Percentiles rank a stretch among this genome's conserved stretches.
phyloP scores from a whole-genome alignment of 441 rosid genomes.

The Brassica balearica region DNA sequence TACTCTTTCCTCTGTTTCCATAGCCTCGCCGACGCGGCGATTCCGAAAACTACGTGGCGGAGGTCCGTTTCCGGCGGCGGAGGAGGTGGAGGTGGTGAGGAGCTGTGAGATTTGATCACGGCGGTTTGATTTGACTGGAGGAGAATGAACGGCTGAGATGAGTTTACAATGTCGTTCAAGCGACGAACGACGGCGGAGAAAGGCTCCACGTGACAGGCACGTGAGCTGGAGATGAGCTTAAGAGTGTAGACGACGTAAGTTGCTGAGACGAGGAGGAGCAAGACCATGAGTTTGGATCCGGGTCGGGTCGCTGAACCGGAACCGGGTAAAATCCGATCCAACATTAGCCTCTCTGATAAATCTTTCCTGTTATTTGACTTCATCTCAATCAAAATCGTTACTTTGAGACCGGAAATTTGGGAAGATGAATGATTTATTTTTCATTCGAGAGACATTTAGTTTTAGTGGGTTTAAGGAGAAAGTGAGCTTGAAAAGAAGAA shows the following conservation, averaged over 20 bases:
- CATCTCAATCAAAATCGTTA: conserved; percentile 42
- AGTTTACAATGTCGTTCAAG: conserved; percentile 43
- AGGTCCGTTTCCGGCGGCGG: conserved; percentile 44
- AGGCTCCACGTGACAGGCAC: conserved; percentile 62
- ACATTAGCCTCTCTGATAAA: conserved; percentile 57
- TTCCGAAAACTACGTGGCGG: conserved; percentile 81
- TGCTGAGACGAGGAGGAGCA: conserved; percentile 72
- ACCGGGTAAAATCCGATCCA: conserved; percentile 69
- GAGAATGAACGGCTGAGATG: conserved; percentile 49
- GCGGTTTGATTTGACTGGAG: conserved; percentile 26
- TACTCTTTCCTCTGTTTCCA: conserved; percentile 88
- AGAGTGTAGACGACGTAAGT: conserved; percentile 86
- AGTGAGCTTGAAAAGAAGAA: conserved; percentile 32
- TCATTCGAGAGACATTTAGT: background rate
- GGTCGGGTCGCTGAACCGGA: conserved; percentile 57
- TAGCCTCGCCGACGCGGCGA: conserved; percentile 89
- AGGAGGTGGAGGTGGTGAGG: background rate
- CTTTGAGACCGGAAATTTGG: background rate
- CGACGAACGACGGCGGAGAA: conserved; percentile 53
- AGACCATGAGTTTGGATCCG: conserved; percentile 73
- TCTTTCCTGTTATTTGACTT: conserved; percentile 69
- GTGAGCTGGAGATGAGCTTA: conserved; percentile 69
- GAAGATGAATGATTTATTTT: background rate
- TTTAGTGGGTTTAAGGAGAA: conserved; percentile 6
- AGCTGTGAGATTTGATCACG: conserved; percentile 31